Evolutionary conservation across 805 yeast species (phyloP).

Genomic region (Hanseniaspora mollemarum): DNA sequence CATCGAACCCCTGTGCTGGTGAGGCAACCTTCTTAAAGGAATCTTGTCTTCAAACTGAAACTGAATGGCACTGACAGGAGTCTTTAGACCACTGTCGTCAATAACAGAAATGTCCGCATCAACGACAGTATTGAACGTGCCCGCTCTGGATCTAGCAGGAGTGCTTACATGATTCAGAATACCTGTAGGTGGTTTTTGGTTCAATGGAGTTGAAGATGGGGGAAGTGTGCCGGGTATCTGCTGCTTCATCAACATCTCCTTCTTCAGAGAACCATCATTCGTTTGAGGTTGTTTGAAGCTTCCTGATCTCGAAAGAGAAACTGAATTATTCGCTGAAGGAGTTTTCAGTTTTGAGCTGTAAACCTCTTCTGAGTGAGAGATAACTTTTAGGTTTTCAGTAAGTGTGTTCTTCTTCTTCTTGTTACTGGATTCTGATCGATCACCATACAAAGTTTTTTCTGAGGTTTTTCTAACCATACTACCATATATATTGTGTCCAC

Average conservation of each 20-base stretch:
- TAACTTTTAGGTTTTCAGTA: neutral
- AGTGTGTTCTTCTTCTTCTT: neutral
- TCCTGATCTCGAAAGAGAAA: neutral
- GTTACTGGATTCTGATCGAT: neutral
- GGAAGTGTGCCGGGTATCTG: neutral
- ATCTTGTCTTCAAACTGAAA: slow-evolving; percentile 36
- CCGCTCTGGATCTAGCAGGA: neutral
- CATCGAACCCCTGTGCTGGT: slow-evolving; percentile 44
- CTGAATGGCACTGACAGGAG: slow-evolving; percentile 30
- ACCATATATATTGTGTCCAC: slow-evolving; percentile 11
- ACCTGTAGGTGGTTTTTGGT: slow-evolving; percentile 6
- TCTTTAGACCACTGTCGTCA: slow-evolving; percentile 3
- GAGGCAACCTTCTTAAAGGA: slow-evolving; percentile 31
- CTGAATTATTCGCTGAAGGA: neutral
- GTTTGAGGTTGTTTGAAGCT: neutral
- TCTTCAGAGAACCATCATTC: neutral
- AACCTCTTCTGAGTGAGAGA: neutral
- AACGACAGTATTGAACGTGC: neutral
- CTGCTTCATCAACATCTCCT: slow-evolving; percentile 1
- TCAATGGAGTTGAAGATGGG: slow-evolving; percentile 4
- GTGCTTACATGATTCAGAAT: slow-evolving; percentile 2
- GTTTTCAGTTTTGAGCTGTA: neutral
- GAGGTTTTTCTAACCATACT: slow-evolving; percentile 16
- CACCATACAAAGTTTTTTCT: slow-evolving; percentile 14
- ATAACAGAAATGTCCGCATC: slow-evolving; percentile 1